A percentile compares a stretch with the other conserved stretches of the same genome.
Conservation (phyloP, 306 rosid genomes). For the Citrullus mucosospermus region DNA sequence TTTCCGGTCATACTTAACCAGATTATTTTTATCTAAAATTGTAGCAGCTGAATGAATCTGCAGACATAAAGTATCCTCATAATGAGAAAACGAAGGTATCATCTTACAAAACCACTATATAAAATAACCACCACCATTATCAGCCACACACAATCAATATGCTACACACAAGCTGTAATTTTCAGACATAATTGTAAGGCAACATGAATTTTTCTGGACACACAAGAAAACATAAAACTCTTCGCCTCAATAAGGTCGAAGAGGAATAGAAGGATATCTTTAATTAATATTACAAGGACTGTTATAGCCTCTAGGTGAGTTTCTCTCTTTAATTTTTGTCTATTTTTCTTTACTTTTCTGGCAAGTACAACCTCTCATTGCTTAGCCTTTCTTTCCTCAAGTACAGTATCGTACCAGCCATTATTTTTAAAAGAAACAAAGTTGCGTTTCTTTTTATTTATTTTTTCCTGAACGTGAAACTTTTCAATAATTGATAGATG, state of each 20-base stretch:
- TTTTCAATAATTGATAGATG: background rate
- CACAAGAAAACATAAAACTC: background rate
- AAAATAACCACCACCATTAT: background rate
- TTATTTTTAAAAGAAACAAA: background rate
- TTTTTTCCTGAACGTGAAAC: background rate
- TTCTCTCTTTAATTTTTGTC: background rate
- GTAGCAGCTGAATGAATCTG: conserved; percentile 93
- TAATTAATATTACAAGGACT: background rate
- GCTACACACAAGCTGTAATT: background rate
- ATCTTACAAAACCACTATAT: background rate
- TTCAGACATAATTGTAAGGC: background rate
- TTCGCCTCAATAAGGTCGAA: background rate
- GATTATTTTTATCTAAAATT: conserved; percentile 68
- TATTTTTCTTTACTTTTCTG: background rate
- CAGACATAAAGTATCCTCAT: background rate
- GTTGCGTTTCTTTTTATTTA: too few relatives aligned
- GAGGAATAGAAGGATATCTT: background rate
- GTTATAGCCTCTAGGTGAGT: background rate
- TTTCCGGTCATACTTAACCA: conserved; percentile 88
- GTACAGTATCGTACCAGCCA: background rate
- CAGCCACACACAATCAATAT: background rate
- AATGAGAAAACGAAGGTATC: background rate
- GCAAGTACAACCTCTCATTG: background rate
- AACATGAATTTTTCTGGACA: background rate
- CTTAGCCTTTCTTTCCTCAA: background rate